These are phyloP conservation scores for Rubroshorea leprosula DNA, from an alignment of 345 rosid species.

Conservation along the genomic window DNA sequence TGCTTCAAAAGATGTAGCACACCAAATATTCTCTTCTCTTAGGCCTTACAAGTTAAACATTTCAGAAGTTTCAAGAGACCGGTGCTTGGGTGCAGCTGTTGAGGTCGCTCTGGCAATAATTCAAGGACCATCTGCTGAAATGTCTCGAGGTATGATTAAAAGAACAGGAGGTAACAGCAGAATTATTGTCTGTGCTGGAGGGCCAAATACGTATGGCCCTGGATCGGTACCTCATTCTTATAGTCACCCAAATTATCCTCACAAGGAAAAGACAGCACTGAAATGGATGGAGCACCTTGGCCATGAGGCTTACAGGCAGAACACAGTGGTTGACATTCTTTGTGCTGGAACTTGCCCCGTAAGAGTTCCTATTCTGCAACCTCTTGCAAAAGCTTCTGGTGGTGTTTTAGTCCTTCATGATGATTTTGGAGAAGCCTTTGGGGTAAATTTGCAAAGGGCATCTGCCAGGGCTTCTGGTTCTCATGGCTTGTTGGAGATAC, in stretches of 20 bases:
- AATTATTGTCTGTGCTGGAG: slow-evolving; percentile 89
- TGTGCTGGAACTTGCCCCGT: slow-evolving; percentile 99
- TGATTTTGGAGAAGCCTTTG: slow-evolving; percentile 98
- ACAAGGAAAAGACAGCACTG: slow-evolving; percentile 77
- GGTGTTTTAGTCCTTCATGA: slow-evolving; percentile 96
- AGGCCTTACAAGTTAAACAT: slow-evolving; percentile 68
- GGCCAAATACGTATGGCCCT: slow-evolving; percentile 90
- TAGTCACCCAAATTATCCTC: slow-evolving; percentile 79
- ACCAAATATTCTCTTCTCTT: slow-evolving; percentile 81
- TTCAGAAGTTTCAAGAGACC: slow-evolving; percentile 84
- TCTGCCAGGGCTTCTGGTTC: slow-evolving; percentile 48
- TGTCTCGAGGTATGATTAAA: slow-evolving; percentile 79
- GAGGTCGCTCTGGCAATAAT: slow-evolving; percentile 89
- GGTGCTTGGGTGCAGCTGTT: slow-evolving; percentile 86
- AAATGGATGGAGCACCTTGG: slow-evolving; percentile 90
- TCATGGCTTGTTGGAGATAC: slow-evolving; percentile 71
- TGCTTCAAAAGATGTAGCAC: slow-evolving; percentile 90
- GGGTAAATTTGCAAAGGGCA: slow-evolving; percentile 94
- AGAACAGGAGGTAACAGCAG: slow-evolving; percentile 88
- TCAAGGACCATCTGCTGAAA: slow-evolving; percentile 89
- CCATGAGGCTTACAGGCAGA: slow-evolving; percentile 61
- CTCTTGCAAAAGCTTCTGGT: slow-evolving; percentile 90
- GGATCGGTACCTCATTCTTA: slow-evolving; percentile 86
- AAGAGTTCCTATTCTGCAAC: slow-evolving; percentile 78
- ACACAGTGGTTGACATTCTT: slow-evolving; percentile 81